A percentile compares a stretch with the other conserved stretches of the same genome.
These are phyloP conservation scores for Breviolum minutum DNA, from an alignment of 73 alveolate genomes.

Conservation along the genomic window DNA sequence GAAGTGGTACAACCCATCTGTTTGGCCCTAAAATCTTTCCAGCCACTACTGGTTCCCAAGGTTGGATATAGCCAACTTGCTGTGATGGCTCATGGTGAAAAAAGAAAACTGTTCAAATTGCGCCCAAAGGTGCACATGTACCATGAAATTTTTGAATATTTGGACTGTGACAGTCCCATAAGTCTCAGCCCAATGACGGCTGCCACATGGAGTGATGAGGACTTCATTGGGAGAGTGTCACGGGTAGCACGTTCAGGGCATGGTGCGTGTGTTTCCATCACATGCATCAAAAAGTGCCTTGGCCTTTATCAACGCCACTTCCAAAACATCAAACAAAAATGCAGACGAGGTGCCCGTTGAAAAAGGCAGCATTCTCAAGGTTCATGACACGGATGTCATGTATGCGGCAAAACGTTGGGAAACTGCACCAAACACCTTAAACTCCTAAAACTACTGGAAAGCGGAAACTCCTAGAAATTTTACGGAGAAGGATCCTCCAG, in stretches of 20 bases:
- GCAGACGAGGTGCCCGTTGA: background rate
- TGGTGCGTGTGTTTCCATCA: background rate
- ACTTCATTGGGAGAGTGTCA: background rate
- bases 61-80: background rate
- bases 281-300: background rate
- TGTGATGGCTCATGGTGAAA: background rate
- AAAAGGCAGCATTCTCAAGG: no score
- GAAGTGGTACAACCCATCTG: no score
- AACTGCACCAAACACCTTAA: background rate
- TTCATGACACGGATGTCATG: background rate
- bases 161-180: background rate
- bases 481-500: background rate
- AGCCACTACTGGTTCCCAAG: no score
- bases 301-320: constrained; percentile 6
- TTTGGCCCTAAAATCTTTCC: no score
- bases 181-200: background rate
- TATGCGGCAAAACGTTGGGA: background rate
- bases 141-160: background rate
- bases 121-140: background rate
- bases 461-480: constrained; percentile 1
- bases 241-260: background rate
- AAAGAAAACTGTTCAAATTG: background rate
- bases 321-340: background rate
- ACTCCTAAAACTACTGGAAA: background rate
- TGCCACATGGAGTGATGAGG: background rate